Conservation (phyloP, 23 red algal genomes). For the Porphyridium purpureum region DNA sequence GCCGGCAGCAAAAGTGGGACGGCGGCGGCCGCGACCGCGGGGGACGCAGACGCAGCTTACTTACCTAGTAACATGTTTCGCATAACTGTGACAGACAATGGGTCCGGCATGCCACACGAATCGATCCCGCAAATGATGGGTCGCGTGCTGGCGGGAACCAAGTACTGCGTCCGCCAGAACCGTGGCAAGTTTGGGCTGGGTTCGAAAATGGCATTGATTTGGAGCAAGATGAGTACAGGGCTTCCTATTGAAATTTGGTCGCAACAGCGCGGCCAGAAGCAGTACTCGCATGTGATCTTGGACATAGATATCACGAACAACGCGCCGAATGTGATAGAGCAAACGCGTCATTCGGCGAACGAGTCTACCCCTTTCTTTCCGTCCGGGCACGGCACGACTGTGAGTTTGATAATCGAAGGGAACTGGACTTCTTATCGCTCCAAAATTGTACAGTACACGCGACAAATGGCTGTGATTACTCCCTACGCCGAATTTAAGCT, state of each 20-base stretch:
- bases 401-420: slow-evolving; percentile 67
- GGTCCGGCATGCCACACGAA: slow-evolving; percentile 65
- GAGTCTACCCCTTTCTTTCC: too few relatives aligned
- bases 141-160: slow-evolving; percentile 63
- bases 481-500: slow-evolving; percentile 69
- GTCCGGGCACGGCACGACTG: slow-evolving; percentile 49
- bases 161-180: slow-evolving; percentile 72
- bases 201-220: slow-evolving; percentile 93
- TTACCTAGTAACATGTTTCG: slow-evolving; percentile 11
- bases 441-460: slow-evolving; percentile 63
- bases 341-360: too few relatives aligned
- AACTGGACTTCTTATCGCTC: slow-evolving; percentile 66
- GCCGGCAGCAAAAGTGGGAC: too few relatives aligned
- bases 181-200: slow-evolving; percentile 87
- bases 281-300: slow-evolving; percentile 41
- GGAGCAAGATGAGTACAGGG: slow-evolving; percentile 85
- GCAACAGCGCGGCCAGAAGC: not conserved
- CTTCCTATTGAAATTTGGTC: slow-evolving; percentile 51
- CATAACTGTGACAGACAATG: slow-evolving; percentile 66
- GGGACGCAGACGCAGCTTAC: not conserved
- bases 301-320: slow-evolving; percentile 85
- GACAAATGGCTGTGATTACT: slow-evolving; percentile 87
- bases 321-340: slow-evolving; percentile 26
- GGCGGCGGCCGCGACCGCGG: slow-evolving; percentile 1
- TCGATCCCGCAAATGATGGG: slow-evolving; percentile 79